Conservation (phyloP, 345 rosid species). For the Brassica napus region DNA sequence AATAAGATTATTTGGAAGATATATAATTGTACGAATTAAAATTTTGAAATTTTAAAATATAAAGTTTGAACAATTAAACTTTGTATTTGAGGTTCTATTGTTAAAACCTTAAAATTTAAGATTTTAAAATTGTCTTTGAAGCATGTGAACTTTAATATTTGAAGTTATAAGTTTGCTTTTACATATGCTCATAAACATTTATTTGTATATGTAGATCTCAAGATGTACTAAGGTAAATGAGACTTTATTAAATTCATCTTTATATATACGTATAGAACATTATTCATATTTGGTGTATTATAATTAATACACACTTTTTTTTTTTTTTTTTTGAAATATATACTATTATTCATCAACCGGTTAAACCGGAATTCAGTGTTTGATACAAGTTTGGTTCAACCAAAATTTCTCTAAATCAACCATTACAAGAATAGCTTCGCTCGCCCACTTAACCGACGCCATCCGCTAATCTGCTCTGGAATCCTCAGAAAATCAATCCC, state of each 20-base stretch:
- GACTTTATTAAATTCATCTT: conserved; percentile 29
- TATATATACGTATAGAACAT: conserved; percentile 19
- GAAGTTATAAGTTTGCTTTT: not conserved
- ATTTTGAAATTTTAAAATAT: no score
- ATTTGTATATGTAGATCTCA: not conserved
- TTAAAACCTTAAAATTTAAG: not conserved
- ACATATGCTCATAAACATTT: not conserved
- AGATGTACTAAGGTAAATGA: conserved; percentile 13
- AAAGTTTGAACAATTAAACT: not conserved
- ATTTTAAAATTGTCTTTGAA: not conserved
- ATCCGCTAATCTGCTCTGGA: no score
- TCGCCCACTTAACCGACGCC: no score
- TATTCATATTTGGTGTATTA: conserved; percentile 18
- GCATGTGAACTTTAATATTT: not conserved
- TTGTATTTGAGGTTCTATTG: not conserved
- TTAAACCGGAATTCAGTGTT: no score
- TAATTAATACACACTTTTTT: not conserved
- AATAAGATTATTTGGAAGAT: not conserved
- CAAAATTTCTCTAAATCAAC: no score
- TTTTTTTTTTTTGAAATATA: no score
- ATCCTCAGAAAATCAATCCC: no score
- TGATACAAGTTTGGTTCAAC: no score
- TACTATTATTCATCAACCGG: no score
- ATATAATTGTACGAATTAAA: not conserved
- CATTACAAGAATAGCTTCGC: no score